Evolutionary conservation across 2,329 filamentous ascomycete genomes (phyloP).

Genomic region (Phialocephala sp.): DNA sequence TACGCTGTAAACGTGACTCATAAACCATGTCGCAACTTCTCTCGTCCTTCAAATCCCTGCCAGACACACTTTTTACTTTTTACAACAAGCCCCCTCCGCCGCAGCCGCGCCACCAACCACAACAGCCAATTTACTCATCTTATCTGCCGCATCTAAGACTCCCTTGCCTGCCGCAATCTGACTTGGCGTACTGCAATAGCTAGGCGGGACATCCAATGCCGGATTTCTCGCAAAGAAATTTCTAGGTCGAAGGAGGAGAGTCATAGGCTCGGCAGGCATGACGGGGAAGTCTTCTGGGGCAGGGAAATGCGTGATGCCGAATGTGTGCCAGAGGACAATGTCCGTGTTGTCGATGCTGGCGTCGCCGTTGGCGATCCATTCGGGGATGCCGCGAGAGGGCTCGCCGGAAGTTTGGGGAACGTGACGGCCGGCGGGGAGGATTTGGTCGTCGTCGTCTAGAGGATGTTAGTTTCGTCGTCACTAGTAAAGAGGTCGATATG

Average conservation of each 20-base stretch:
- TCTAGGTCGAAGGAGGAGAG: slow-evolving; percentile 61
- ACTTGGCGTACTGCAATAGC: slow-evolving; percentile 76
- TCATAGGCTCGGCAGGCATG: slow-evolving; percentile 88
- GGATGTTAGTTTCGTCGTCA: slow-evolving; percentile 30
- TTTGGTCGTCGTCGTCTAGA: slow-evolving; percentile 60
- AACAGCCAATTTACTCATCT: slow-evolving; percentile 48
- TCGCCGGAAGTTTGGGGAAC: slow-evolving; percentile 61
- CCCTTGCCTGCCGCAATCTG: slow-evolving; percentile 59
- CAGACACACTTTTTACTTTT: slow-evolving; percentile 29
- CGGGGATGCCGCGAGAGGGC: slow-evolving; percentile 51
- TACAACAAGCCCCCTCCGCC: slow-evolving; percentile 30
- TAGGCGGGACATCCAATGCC: slow-evolving; percentile 61
- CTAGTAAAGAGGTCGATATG: slow-evolving; percentile 43
- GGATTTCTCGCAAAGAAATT: slow-evolving; percentile 66
- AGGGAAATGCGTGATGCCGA: slow-evolving; percentile 89
- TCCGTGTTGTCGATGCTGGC: slow-evolving; percentile 80
- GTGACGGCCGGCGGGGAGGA: slow-evolving; percentile 64
- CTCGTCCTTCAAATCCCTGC: not conserved
- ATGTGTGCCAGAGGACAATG: slow-evolving; percentile 92
- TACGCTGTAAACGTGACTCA: not conserved
- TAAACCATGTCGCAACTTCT: not conserved
- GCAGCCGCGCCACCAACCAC: slow-evolving; percentile 16
- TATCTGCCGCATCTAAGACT: slow-evolving; percentile 55
- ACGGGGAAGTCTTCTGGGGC: slow-evolving; percentile 89
- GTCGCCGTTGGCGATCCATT: slow-evolving; percentile 63